A percentile compares a stretch with the other conserved stretches of the same genome.
phyloP scores from a whole-genome alignment of 306 rosid species.

The Hippophae gyantsensis region DNA sequence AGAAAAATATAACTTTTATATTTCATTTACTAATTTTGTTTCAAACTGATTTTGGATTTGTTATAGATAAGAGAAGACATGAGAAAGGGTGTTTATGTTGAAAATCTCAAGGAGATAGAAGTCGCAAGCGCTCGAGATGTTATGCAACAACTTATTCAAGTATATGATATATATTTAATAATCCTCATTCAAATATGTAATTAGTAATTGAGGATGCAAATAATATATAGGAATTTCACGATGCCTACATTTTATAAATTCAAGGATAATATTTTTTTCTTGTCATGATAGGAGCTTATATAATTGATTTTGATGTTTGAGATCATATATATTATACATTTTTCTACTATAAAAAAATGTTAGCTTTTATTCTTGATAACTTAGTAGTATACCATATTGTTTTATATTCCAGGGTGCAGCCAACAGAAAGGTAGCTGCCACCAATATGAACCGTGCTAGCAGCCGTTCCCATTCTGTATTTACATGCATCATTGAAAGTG shows the following conservation, averaged over 20 bases:
- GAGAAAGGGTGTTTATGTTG: constrained; percentile 94
- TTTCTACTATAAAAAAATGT: neutral
- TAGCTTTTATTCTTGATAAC: neutral
- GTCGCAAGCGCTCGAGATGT: constrained; percentile 86
- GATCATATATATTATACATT: neutral
- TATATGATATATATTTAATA: constrained; percentile 18
- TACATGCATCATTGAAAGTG: constrained; percentile 90
- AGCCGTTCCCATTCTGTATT: constrained; percentile 98
- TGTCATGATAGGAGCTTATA: neutral
- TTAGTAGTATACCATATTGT: neutral
- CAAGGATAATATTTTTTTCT: neutral
- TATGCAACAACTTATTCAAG: constrained; percentile 81
- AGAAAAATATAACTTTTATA: neutral
- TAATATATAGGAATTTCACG: neutral
- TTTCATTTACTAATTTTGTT: neutral
- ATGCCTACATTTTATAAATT: neutral
- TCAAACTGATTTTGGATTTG: constrained; percentile 6
- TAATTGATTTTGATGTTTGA: neutral
- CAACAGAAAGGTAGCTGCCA: constrained; percentile 91
- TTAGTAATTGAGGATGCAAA: neutral
- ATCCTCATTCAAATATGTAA: constrained; percentile 5
- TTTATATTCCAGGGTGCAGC: constrained; percentile 66
- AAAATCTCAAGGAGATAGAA: constrained; percentile 84
- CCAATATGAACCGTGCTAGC: constrained; percentile 96
- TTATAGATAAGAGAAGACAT: constrained; percentile 84